Evolutionary conservation across 2,329 filamentous ascomycete genomes (phyloP).

Genomic region (Coniochaeta ligniaria): DNA sequence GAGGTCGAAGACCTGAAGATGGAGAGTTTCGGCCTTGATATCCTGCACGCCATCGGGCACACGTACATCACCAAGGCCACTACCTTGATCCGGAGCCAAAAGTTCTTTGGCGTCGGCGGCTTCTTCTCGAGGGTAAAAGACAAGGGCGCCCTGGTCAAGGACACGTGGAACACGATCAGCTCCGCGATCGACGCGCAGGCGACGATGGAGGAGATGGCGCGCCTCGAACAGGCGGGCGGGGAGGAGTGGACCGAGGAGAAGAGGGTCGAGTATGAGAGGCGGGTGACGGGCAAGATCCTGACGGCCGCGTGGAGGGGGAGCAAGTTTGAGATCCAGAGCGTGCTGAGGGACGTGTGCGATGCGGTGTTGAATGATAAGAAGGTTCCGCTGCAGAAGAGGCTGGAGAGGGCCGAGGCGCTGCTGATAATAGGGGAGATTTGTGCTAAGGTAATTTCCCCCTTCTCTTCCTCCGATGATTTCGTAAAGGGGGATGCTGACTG

Average conservation of each 20-base stretch:
- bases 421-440: constrained; percentile 86
- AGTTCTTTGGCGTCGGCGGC: constrained; percentile 90
- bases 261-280: constrained; percentile 89
- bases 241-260: constrained; percentile 99
- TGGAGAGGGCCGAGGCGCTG: constrained; percentile 86
- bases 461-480: not conserved
- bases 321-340: constrained; percentile 97
- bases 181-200: constrained; percentile 95
- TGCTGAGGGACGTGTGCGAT: constrained; percentile 91
- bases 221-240: constrained; percentile 86
- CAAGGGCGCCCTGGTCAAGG: constrained; percentile 93
- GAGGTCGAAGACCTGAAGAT: constrained; percentile 99
- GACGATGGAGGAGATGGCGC: constrained; percentile 98
- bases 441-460: constrained; percentile 55
- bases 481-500: constrained; percentile 7
- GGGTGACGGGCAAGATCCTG: constrained; percentile 95
- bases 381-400: constrained; percentile 72
- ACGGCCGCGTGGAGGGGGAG: constrained; percentile 93
- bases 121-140: constrained; percentile 94
- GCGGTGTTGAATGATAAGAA: constrained; percentile 72
- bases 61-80: constrained; percentile 87
- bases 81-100: constrained; percentile 86
- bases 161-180: constrained; percentile 96
- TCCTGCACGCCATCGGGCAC: constrained; percentile 86
- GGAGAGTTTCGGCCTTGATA: constrained; percentile 96